Base-by-base conservation (phyloP, 1,284 basidiomycete species). In the Neolentinus lepideus region DNA sequence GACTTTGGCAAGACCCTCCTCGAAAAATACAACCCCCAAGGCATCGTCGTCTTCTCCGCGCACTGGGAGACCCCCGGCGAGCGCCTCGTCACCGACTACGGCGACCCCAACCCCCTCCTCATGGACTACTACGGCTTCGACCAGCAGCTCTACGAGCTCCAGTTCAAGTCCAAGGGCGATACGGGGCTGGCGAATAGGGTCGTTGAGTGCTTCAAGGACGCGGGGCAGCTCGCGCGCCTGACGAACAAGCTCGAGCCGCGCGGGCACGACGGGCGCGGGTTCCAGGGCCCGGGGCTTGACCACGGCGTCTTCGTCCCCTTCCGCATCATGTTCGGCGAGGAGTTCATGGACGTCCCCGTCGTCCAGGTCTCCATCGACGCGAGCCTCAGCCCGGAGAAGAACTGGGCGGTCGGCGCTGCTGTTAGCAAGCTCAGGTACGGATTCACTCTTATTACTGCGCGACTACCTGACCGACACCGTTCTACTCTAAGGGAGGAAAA, bases 251-350 rank as follows among this genome's bases (percentile, higher is more conserved):
- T 66, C 0, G 86, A 91, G 65, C 56, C 74, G 22, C 78, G 88
- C 22, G 88, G 88, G 1, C 61, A 68, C 54, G 88, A 90, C 62
- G 88, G 88, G 2, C 71, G 84, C n/a, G 84, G 85, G 0, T 84
- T 80, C 63, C 54, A 64, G 45, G 84, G 83, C 1, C 80, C 85
- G 1, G 85, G 71, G 8, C 61, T 77, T 9, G 87, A 88, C 61
- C 86, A 89, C 62, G 86, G 87, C 31, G 83, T 88, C 52, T 90
- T 91, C 64, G 74, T 90, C 8, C 88, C 88, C 0, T 90, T 90
- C 74, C 74, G 77, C 51, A 66, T 86, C 55, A 91, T 90, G 88
- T 90, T 90, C 62, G 84, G 84, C 12, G 79, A 85, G 38, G 72
- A 76, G 56, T 77, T 82, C 56, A 74, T 64, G 26, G 74, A 77